A percentile compares a stretch with the other conserved stretches of the same genome.
Conservation (phyloP, 768 basidiomycete genomes). For the Phanerochaete carnosa region DNA sequence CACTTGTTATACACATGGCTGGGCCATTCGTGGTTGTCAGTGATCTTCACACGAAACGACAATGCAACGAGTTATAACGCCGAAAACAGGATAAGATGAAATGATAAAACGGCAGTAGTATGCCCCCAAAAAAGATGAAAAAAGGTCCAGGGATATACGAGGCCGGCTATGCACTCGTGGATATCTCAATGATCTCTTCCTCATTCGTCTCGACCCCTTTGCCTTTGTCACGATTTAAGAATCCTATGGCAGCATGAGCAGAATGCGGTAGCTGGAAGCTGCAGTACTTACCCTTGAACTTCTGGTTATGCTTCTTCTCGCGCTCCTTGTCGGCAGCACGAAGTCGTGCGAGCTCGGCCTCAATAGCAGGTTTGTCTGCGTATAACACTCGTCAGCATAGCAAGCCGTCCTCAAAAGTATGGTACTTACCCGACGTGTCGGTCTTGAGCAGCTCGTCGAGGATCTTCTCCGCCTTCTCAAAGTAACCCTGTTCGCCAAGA, state of each 20-base stretch:
- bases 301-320: constrained; percentile 62
- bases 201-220: neutral
- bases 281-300: constrained; percentile 60
- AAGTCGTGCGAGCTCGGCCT: constrained; percentile 63
- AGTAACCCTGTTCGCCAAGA: constrained; percentile 69
- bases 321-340: constrained; percentile 63
- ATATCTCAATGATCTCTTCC: neutral
- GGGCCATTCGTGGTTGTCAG: neutral
- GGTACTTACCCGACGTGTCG: constrained; percentile 50
- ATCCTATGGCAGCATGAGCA: constrained; percentile 34
- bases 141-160: neutral
- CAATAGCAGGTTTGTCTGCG: constrained; percentile 50
- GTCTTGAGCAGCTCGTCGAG: constrained; percentile 64
- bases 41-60: neutral
- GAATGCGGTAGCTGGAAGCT: neutral
- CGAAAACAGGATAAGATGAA: neutral
- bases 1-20: neutral
- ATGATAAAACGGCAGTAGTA: neutral
- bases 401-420: neutral
- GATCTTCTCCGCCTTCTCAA: constrained; percentile 66
- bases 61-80: neutral
- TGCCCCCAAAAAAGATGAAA: neutral
- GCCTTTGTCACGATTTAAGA: constrained; percentile 37
- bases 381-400: neutral
- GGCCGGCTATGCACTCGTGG: neutral